Evolutionary conservation across 2,329 filamentous ascomycete species (phyloP).

Genomic region (Coleophoma crateriformis): DNA sequence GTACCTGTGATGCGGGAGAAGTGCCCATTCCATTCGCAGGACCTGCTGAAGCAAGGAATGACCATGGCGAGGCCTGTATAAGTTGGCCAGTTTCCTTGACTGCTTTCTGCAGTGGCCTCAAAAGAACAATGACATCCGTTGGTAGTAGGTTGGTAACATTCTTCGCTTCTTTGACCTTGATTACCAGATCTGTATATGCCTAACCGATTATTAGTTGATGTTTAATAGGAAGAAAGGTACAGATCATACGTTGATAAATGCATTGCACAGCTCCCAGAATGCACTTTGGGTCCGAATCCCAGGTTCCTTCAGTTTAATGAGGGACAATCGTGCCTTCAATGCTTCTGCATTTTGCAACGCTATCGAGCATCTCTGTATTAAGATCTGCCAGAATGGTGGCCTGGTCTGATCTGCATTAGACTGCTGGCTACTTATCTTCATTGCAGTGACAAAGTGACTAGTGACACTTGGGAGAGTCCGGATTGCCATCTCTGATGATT

Average conservation of each 20-base stretch:
- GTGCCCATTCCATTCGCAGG: conserved; percentile 13
- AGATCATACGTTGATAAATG: conserved; percentile 49
- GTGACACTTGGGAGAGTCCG: conserved; percentile 66
- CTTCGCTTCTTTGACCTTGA: conserved; percentile 50
- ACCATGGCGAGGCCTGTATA: conserved; percentile 63
- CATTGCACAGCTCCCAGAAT: conserved; percentile 69
- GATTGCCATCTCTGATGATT: conserved; percentile 68
- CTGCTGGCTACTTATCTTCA: conserved; percentile 57
- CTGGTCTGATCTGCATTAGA: conserved; percentile 54
- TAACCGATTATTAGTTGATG: conserved; percentile 25
- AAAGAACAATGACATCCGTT: conserved; percentile 64
- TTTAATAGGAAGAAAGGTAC: background rate
- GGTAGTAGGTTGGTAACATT: conserved; percentile 42
- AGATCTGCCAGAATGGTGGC: conserved; percentile 60
- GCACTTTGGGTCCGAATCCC: conserved; percentile 58
- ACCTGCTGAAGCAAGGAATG: conserved; percentile 35
- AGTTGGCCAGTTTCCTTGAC: conserved; percentile 75
- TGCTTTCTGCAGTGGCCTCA: conserved; percentile 76
- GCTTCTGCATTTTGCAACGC: conserved; percentile 69
- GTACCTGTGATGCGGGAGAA: conserved; percentile 41
- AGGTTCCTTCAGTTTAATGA: conserved; percentile 81
- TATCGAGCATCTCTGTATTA: conserved; percentile 66
- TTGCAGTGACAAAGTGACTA: conserved; percentile 57
- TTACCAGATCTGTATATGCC: conserved; percentile 63
- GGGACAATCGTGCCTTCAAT: conserved; percentile 66